Percentiles rank a stretch among this genome's conserved stretches.
These are phyloP conservation scores for Zychaea mexicana DNA, from an alignment of 371 early-diverging fungal genomes.

Conservation along the genomic window DNA sequence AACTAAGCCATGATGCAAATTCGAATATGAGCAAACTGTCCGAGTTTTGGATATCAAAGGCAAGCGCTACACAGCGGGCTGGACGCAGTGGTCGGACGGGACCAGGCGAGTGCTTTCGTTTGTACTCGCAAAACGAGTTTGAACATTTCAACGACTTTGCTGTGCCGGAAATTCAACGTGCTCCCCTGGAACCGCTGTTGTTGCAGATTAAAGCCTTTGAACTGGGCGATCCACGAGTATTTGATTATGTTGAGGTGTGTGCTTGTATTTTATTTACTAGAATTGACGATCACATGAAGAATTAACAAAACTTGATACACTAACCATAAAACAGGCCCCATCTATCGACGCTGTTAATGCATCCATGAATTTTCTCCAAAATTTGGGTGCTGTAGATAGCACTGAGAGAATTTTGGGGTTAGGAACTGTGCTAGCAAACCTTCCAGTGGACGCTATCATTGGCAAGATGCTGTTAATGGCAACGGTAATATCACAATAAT, in stretches of 20 bases:
- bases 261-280: background rate
- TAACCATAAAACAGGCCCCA: conserved; percentile 45
- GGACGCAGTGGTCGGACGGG: conserved; percentile 90
- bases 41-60: conserved; percentile 66
- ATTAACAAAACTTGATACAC: too few species aligned
- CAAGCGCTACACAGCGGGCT: conserved; percentile 81
- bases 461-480: conserved; percentile 86
- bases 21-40: conserved; percentile 67
- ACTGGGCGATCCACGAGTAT: conserved; percentile 50
- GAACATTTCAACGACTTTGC: conserved; percentile 49
- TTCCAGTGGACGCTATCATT: conserved; percentile 87
- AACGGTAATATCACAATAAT: too few species aligned
- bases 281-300: background rate
- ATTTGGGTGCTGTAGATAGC: conserved; percentile 57
- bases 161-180: conserved; percentile 76
- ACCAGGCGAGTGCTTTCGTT: conserved; percentile 69
- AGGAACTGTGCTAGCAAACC: conserved; percentile 79
- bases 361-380: conserved; percentile 62
- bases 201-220: conserved; percentile 75
- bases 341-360: conserved; percentile 60
- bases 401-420: conserved; percentile 75
- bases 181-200: conserved; percentile 78
- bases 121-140: conserved; percentile 57
- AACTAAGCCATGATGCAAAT: conserved; percentile 54
- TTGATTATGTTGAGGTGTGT: conserved; percentile 58